Evolutionary conservation across 192 early-diverging fungal species (phyloP).

Genomic region (Coemansia sp.): DNA sequence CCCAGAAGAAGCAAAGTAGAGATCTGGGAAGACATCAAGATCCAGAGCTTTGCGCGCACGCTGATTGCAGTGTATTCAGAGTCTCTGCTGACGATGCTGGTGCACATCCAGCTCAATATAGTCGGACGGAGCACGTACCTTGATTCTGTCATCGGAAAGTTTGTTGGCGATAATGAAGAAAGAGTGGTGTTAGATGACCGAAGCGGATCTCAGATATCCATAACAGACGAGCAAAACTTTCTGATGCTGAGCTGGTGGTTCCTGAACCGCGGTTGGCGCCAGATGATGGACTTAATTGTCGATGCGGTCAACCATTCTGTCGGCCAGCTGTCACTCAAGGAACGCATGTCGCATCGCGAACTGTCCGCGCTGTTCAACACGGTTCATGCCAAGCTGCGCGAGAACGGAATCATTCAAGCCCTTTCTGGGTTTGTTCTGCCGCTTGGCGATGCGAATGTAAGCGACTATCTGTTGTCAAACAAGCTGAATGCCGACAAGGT

Average conservation of each 20-base stretch:
- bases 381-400: conserved; percentile 61
- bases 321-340: conserved; percentile 63
- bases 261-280: conserved; percentile 84
- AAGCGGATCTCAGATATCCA: conserved; percentile 26
- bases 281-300: conserved; percentile 66
- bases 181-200: conserved; percentile 29
- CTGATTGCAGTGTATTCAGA: conserved; percentile 84
- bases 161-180: conserved; percentile 11
- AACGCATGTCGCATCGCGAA: conserved; percentile 64
- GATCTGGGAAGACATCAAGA: conserved; percentile 91
- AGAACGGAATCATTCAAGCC: conserved; percentile 31
- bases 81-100: conserved; percentile 83
- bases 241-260: conserved; percentile 92
- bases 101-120: conserved; percentile 86
- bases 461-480: conserved; percentile 45
- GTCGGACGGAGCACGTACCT: conserved; percentile 90
- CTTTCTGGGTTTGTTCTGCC: conserved; percentile 38
- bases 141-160: conserved; percentile 64
- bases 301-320: conserved; percentile 50
- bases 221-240: conserved; percentile 75
- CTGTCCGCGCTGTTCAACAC: conserved; percentile 58
- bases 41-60: conserved; percentile 86
- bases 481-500: conserved; percentile 43
- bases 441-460: conserved; percentile 32
- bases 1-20: conserved; percentile 63